phyloP scores from a whole-genome alignment of 371 early-diverging fungal genomes.

The Mortierella sp. region DNA sequence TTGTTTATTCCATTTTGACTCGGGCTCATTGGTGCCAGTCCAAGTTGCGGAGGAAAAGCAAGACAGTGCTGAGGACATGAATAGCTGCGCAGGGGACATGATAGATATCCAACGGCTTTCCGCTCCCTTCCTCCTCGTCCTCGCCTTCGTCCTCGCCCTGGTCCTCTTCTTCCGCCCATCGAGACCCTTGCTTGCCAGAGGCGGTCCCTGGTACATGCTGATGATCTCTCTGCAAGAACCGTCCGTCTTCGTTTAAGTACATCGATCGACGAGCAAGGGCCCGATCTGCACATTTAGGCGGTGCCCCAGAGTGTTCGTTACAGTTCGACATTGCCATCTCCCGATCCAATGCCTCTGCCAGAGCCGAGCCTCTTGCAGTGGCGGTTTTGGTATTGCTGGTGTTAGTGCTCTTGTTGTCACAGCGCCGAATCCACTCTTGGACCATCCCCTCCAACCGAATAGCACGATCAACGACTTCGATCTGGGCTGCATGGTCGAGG shows the following conservation, averaged over 20 bases:
- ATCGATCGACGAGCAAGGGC: neutral
- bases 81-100: conserved; percentile 20
- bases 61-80: conserved; percentile 14
- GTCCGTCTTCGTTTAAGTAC: neutral
- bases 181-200: too few relatives aligned
- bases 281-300: neutral
- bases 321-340: neutral
- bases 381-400: too few relatives aligned
- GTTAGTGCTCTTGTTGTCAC: neutral
- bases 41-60: conserved; percentile 16
- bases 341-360: neutral
- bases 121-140: neutral
- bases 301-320: neutral
- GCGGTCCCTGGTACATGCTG: neutral
- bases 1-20: neutral
- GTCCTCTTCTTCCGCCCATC: too few relatives aligned
- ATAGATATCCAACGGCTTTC: neutral
- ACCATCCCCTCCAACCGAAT: conserved; percentile 30
- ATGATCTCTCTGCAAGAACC: neutral
- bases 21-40: conserved; percentile 46
- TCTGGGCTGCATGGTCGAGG: conserved; percentile 28
- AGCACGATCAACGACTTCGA: conserved; percentile 9
- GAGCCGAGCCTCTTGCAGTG: neutral
- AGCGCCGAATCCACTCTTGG: conserved; percentile 31
- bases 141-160: neutral